These are phyloP conservation scores for Harringtonia aguacate DNA, from an alignment of 2,329 filamentous ascomycete genomes.

Conservation along the genomic window DNA sequence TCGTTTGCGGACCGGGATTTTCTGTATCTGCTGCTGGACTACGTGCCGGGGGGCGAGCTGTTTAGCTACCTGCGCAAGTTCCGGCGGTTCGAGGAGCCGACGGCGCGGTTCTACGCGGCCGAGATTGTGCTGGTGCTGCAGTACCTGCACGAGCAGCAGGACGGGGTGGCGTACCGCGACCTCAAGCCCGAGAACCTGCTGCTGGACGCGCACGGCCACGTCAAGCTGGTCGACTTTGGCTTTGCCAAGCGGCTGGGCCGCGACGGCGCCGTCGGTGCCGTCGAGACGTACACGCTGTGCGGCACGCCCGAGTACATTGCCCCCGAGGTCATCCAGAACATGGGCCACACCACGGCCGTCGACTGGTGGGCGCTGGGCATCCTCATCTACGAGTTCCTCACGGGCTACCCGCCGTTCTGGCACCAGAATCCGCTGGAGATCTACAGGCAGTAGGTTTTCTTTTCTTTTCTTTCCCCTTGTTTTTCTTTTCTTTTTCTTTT, in stretches of 20 bases:
- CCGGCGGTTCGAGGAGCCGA: conserved; percentile 67
- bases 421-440: conserved; percentile 80
- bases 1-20: conserved; percentile 73
- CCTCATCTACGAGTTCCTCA: conserved; percentile 74
- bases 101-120: conserved; percentile 71
- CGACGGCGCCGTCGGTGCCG: conserved; percentile 13
- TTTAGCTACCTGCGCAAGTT: conserved; percentile 73
- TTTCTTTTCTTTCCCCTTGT: background rate
- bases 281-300: conserved; percentile 73
- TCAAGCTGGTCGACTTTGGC: conserved; percentile 77
- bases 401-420: conserved; percentile 80
- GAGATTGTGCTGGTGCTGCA: conserved; percentile 77
- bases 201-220: conserved; percentile 65
- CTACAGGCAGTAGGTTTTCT: conserved; percentile 57
- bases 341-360: conserved; percentile 64
- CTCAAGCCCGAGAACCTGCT: conserved; percentile 77
- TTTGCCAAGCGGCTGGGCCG: conserved; percentile 70
- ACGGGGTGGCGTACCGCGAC: conserved; percentile 69
- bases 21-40: conserved; percentile 75
- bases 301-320: conserved; percentile 78
- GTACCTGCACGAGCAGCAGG: conserved; percentile 68
- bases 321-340: conserved; percentile 76
- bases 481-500: background rate
- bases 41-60: conserved; percentile 73
- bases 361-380: conserved; percentile 87